Percentiles rank a stretch among this genome's conserved stretches.
phyloP scores from a whole-genome alignment of 768 basidiomycete genomes.

The Rhizopogon vesiculosus region DNA sequence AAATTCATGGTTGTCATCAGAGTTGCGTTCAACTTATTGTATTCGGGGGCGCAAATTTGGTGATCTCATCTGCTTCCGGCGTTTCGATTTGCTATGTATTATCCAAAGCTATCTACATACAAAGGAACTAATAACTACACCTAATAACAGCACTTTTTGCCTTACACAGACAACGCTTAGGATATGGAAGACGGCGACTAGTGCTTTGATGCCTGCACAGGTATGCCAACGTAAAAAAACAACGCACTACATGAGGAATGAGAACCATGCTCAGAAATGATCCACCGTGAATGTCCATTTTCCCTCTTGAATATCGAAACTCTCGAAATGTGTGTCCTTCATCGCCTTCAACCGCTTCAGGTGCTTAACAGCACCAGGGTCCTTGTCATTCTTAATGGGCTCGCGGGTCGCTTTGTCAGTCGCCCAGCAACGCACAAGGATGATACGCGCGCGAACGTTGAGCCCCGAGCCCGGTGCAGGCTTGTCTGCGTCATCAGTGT shows the following conservation, averaged over 20 bases:
- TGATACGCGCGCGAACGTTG: conserved; percentile 81
- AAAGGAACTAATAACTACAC: conserved; percentile 12
- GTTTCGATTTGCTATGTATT: background rate
- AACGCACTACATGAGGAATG: background rate
- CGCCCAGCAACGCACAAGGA: conserved; percentile 80
- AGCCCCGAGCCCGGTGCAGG: conserved; percentile 80
- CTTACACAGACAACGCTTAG: background rate
- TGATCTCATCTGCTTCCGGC: background rate
- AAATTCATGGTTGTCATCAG: background rate
- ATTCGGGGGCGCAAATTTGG: no score
- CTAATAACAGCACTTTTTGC: conserved; percentile 5
- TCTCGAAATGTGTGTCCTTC: conserved; percentile 81
- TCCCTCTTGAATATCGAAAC: conserved; percentile 75
- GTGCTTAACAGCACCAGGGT: conserved; percentile 66
- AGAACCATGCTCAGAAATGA: conserved; percentile 60
- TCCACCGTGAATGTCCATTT: conserved; percentile 93
- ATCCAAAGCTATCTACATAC: conserved; percentile 14
- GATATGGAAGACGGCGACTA: background rate
- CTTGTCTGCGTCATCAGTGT: conserved; percentile 80
- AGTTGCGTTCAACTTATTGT: conserved; percentile 11
- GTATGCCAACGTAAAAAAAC: background rate
- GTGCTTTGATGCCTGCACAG: background rate
- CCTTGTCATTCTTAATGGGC: conserved; percentile 76
- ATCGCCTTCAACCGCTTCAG: conserved; percentile 79
- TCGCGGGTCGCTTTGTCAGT: conserved; percentile 88